Percentiles rank a stretch among this genome's conserved stretches.
Conservation (phyloP, 1,284 basidiomycete genomes). For the Lentinula novae-zelandiae region DNA sequence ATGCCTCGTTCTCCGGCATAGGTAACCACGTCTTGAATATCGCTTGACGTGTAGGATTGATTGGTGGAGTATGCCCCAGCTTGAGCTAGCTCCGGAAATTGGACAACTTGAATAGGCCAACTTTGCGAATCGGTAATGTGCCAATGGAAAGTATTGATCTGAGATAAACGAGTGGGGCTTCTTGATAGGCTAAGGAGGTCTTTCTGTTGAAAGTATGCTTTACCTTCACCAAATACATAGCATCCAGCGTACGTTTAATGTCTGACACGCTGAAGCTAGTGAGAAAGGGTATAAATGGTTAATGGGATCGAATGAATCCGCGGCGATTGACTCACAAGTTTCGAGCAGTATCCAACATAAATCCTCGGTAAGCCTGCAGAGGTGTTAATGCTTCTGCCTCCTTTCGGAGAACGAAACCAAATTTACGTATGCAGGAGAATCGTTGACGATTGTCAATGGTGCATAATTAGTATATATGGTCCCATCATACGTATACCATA, state of each 20-base stretch:
- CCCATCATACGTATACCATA: conserved; percentile 59
- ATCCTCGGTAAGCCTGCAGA: conserved; percentile 67
- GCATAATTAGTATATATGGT: conserved; percentile 55
- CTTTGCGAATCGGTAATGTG: conserved; percentile 75
- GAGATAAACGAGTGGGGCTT: background rate
- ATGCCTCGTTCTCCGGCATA: conserved; percentile 68
- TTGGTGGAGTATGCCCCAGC: conserved; percentile 65
- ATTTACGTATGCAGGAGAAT: conserved; percentile 64
- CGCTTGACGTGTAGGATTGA: conserved; percentile 54
- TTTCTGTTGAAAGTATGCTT: conserved; percentile 14
- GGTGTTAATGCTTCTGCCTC: background rate
- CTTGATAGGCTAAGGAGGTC: no score
- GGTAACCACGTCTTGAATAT: conserved; percentile 60
- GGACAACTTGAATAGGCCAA: conserved; percentile 69
- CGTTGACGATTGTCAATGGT: conserved; percentile 51
- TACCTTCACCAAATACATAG: conserved; percentile 87
- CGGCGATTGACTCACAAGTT: conserved; percentile 32
- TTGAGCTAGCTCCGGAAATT: conserved; percentile 57
- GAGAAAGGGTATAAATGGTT: background rate
- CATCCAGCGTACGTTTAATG: conserved; percentile 75
- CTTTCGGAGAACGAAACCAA: background rate
- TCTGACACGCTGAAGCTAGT: conserved; percentile 61
- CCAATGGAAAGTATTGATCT: conserved; percentile 79
- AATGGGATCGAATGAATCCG: background rate
- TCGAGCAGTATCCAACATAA: conserved; percentile 73